phyloP scores from a whole-genome alignment of 306 rosid species.

The Acmispon strigosus region DNA sequence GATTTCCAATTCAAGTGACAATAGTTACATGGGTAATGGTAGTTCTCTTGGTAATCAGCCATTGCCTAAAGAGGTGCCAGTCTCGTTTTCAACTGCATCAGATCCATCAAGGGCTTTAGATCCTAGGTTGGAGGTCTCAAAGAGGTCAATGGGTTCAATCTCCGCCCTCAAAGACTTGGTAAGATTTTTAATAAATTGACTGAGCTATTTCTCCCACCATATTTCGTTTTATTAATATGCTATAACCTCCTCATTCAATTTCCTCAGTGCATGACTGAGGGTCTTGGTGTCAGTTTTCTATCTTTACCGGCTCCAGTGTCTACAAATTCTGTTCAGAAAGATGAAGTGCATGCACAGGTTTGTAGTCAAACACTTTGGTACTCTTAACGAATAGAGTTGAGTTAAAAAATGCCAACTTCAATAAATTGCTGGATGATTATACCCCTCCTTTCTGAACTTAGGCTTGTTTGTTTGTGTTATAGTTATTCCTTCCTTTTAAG shows the following conservation, averaged over 20 bases:
- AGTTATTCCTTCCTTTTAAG: background rate
- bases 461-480: background rate
- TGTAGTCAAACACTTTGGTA: constrained; percentile 19
- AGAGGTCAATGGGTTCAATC: constrained; percentile 51
- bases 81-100: constrained; percentile 47
- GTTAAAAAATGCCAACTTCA: background rate
- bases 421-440: constrained; percentile 5
- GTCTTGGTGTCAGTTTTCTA: constrained; percentile 63
- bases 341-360: constrained; percentile 91
- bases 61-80: constrained; percentile 51
- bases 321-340: constrained; percentile 50
- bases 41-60: constrained; percentile 47
- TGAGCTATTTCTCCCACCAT: background rate
- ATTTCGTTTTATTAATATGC: constrained; percentile 17
- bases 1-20: constrained; percentile 49
- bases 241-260: constrained; percentile 26
- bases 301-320: constrained; percentile 47
- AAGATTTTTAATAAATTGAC: constrained; percentile 15
- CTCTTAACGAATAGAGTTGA: constrained; percentile 17
- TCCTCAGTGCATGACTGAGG: constrained; percentile 71
- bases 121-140: constrained; percentile 60
- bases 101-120: constrained; percentile 55
- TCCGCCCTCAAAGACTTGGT: constrained; percentile 79
- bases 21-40: constrained; percentile 40
- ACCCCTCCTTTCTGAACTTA: background rate